phyloP scores from a whole-genome alignment of 345 rosid species.

The Sapria himalayana region DNA sequence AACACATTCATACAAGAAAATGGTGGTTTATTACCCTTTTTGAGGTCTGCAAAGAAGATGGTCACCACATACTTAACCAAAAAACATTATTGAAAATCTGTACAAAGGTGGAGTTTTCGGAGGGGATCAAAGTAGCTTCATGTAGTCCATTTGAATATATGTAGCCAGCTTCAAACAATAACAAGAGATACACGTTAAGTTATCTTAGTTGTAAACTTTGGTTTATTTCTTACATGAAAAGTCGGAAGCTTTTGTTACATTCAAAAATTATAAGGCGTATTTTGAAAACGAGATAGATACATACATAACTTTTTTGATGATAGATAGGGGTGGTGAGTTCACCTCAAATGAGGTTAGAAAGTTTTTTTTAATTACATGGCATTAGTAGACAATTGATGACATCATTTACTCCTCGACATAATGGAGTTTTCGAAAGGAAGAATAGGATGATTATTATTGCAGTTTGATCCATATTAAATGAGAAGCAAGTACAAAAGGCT shows the following conservation, averaged over 20 bases:
- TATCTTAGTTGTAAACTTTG: slow-evolving; percentile 8
- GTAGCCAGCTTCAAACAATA: neutral
- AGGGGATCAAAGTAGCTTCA: neutral
- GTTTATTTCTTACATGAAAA: slow-evolving; percentile 4
- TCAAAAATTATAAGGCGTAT: no score
- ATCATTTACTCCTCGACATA: no score
- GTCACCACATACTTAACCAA: neutral
- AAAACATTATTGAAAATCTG: slow-evolving; percentile 3
- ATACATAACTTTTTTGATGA: neutral
- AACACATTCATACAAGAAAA: neutral
- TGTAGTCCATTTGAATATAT: slow-evolving; percentile 2
- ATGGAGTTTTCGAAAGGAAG: no score
- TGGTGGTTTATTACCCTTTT: slow-evolving; percentile 5
- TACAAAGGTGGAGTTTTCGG: slow-evolving; percentile 6
- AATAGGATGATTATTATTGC: no score
- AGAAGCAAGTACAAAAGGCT: no score
- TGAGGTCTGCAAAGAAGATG: neutral
- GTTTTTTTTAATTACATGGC: slow-evolving; percentile 6
- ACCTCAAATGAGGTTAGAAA: no score
- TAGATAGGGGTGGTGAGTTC: neutral
- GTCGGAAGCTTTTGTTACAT: neutral
- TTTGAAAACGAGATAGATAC: neutral
- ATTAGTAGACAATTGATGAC: no score
- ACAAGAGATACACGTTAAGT: slow-evolving; percentile 3
- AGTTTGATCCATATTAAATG: no score